Evolutionary conservation across 2,329 filamentous ascomycete genomes (phyloP), one percentile per base, ranked within the genome.

Genomic region (Tolypocladium capitatum): DNA sequence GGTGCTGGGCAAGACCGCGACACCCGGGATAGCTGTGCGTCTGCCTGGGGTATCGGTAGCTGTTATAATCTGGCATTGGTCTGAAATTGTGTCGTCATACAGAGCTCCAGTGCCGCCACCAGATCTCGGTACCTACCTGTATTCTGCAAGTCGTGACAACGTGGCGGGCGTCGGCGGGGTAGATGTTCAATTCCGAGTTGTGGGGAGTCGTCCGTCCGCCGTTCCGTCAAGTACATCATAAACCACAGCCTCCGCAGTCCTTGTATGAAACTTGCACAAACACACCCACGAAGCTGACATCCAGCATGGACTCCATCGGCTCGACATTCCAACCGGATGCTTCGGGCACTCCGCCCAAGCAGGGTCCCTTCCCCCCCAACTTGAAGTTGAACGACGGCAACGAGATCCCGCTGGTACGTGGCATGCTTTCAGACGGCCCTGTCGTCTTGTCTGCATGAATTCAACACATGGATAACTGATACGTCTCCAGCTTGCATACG

Each of bases 371-470:
- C 46, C 62, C 83, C 35, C 81, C 81, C 1, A 69, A 64, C 47
- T 63, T 88, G 47, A 85, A 83, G 67, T 71, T 90, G 48, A 86
- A 85, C 55, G 83, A 90, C 68, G 84, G 83, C 51, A 77, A 78
- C 51, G 74, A 78, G 49, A 85, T 90, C 46, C 85, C 85, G 11
- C 74, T 84, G 71, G 80, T 83, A 66, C 52, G 69, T 42, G 21
- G 10, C 36, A 10, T 14, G n/a, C 6, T 1, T 18, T 16, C 4
- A 30, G 5, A 18, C 4, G 24, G 10, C 27, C 16, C 5, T 18
- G 24, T 28, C 8, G 11, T 7, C 18, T 28, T 14, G 2, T 5
- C 16, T 1, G 1, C 5, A n/a, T 14, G 10, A 11, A 10, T 14
- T 9, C 10, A n/a, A 13, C 9, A 6, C 10, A 4, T 16, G 4